Evolutionary conservation across 2,329 filamentous ascomycete genomes (phyloP), one percentile per base, ranked within the genome.

Genomic region (Clonostachys byssicola): DNA sequence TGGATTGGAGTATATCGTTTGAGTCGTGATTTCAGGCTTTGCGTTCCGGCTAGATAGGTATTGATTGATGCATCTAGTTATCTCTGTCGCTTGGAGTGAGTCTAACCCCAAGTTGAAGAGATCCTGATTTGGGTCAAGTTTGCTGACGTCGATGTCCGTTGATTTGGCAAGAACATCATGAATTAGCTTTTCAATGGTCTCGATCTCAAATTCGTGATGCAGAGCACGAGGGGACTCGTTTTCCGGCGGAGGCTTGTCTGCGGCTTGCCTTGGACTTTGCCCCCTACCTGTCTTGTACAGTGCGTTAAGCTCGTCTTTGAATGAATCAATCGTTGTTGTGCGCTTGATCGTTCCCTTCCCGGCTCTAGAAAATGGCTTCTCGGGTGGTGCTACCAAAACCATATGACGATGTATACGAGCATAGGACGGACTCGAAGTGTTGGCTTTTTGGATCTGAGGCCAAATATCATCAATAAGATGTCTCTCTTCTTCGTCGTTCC

Each of bases 261-360:
- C 20, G 6, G 5, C 20, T 23, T 23, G 20, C 20, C 20, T 23
- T 23, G 20, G 20, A 9, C 5, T 5, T 12, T 41, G 18, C 41
- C 5, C 41, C 5, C n/a, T 5, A 36, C 14, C 35, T 17, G n/a
- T 50, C 5, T 58, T 52, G 47, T 76, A 77, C 0, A 76, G 46
- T n/a, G 56, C 53, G 30, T 73, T 62, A 18, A 77, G 73, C 47
- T 74, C 68, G 1, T 65, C 57, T 20, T 64, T 56, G 51, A 77
- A 78, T 33, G 69, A 44, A 40, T 63, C 66, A 2, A 71, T 40
- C 0, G 72, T 68, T 2, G 47, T 52, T 1, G 59, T 53, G n/a
- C 71, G 65, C 54, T 72, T 71, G 6, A 78, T 53, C 0, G 71
- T 72, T 2, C 73, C 73, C 53, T 78, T 78, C 2, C 65, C 61